phyloP scores from a whole-genome alignment of 257 asterid species.

The Solanum bulbocastanum region DNA sequence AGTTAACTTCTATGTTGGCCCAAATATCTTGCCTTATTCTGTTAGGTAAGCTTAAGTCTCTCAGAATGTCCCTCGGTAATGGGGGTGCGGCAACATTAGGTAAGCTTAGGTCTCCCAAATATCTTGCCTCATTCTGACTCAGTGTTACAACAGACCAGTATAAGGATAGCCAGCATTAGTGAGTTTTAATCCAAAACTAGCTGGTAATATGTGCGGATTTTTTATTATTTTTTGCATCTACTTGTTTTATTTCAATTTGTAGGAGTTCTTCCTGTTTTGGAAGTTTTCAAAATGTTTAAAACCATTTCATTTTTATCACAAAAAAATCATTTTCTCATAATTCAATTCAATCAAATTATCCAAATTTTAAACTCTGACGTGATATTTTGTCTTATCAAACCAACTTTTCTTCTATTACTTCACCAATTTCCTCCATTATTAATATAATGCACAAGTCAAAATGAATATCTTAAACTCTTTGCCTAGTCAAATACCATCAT shows the following conservation, averaged over 20 bases:
- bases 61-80: fast-evolving
- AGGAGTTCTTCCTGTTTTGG: not conserved
- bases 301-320: not conserved
- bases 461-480: not conserved
- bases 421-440: not conserved
- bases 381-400: not conserved
- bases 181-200: not conserved
- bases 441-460: not conserved
- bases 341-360: not conserved
- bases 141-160: not conserved
- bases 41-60: not conserved
- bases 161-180: not conserved
- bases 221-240: not conserved
- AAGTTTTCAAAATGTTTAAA: not conserved
- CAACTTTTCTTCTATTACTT: not conserved
- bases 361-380: not conserved
- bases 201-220: not conserved
- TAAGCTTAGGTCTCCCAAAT: not conserved
- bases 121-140: not conserved
- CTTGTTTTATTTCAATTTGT: not conserved
- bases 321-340: not conserved
- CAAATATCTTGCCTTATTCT: not conserved
- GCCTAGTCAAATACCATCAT: not conserved
- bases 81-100: not conserved
- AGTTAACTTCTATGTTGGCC: not conserved